Conservation (phyloP, 176 grass and related monocot species). For the Musa schizocarpa region DNA sequence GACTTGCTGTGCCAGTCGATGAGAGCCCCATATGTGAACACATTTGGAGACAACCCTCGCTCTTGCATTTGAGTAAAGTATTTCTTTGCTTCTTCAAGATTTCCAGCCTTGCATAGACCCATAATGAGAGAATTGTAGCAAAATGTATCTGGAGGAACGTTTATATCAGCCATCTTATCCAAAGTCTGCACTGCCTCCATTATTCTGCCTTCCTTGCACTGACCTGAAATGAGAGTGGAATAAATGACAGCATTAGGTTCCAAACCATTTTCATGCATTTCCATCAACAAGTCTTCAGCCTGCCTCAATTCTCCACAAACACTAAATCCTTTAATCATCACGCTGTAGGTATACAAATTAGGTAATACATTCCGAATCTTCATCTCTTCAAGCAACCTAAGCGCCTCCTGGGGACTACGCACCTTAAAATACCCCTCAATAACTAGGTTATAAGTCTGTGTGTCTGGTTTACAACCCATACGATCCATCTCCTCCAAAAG, state of each 20-base stretch:
- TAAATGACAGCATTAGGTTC: slow-evolving; percentile 50
- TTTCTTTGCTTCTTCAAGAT: slow-evolving; percentile 45
- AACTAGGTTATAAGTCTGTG: slow-evolving; percentile 41
- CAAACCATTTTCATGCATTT: slow-evolving; percentile 53
- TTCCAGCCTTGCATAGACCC: slow-evolving; percentile 51
- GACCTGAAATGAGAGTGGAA: slow-evolving; percentile 52
- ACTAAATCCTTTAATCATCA: slow-evolving; percentile 53
- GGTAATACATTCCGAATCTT: slow-evolving; percentile 27
- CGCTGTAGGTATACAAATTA: slow-evolving; percentile 54
- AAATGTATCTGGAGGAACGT: slow-evolving; percentile 51
- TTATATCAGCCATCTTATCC: slow-evolving; percentile 37
- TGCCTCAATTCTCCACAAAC: slow-evolving; percentile 30
- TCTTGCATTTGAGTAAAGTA: slow-evolving; percentile 50
- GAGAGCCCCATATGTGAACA: slow-evolving; percentile 51
- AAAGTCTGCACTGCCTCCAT: slow-evolving; percentile 46
- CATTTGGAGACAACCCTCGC: slow-evolving; percentile 46
- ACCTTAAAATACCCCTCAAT: slow-evolving; percentile 45
- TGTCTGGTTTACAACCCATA: slow-evolving; percentile 38
- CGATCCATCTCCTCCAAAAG: slow-evolving; percentile 44
- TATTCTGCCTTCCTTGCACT: slow-evolving; percentile 47
- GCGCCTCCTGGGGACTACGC: slow-evolving; percentile 26
- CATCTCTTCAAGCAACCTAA: slow-evolving; percentile 50
- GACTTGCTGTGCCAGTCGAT: slow-evolving; percentile 51
- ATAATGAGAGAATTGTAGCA: slow-evolving; percentile 67
- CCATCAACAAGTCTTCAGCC: slow-evolving; percentile 38